Evolutionary conservation across 1,284 basidiomycete species (phyloP).

Genomic region (Puccinia hordei): DNA sequence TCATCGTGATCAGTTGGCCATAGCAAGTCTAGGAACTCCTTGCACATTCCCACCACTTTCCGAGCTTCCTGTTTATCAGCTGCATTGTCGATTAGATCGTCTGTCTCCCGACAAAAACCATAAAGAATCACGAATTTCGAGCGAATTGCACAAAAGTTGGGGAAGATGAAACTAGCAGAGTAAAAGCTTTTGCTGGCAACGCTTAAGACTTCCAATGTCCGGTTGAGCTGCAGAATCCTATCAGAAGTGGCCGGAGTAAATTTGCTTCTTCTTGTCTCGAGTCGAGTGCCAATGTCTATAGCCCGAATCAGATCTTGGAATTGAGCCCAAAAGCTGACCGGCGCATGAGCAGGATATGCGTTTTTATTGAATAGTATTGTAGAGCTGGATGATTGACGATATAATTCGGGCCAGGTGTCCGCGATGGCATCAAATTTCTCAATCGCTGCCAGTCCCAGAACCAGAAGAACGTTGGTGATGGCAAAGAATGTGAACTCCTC

Average conservation of each 20-base stretch:
- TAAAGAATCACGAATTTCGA: conserved; percentile 51
- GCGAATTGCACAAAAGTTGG: conserved; percentile 39
- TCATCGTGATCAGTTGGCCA: conserved; percentile 47
- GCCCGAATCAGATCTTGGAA: conserved; percentile 15
- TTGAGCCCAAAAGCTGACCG: neutral
- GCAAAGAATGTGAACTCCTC: conserved; percentile 58
- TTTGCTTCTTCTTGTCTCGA: conserved; percentile 4
- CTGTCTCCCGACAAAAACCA: conserved; percentile 57
- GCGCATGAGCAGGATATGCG: neutral
- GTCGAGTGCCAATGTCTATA: neutral
- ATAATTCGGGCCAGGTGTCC: conserved; percentile 48
- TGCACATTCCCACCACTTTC: conserved; percentile 52
- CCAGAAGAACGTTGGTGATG: conserved; percentile 57
- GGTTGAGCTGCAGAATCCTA: conserved; percentile 15
- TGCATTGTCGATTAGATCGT: conserved; percentile 58
- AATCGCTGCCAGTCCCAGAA: conserved; percentile 57
- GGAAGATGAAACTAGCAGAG: conserved; percentile 53
- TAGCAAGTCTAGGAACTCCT: conserved; percentile 52
- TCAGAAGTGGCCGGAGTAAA: neutral
- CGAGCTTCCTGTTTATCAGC: conserved; percentile 51
- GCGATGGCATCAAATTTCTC: conserved; percentile 56
- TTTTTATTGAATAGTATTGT: neutral
- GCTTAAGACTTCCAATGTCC: conserved; percentile 49
- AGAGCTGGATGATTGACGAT: neutral
- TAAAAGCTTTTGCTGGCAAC: conserved; percentile 53